Evolutionary conservation across 2,329 filamentous ascomycete species (phyloP).

Genomic region (Bretziella fagacearum): DNA sequence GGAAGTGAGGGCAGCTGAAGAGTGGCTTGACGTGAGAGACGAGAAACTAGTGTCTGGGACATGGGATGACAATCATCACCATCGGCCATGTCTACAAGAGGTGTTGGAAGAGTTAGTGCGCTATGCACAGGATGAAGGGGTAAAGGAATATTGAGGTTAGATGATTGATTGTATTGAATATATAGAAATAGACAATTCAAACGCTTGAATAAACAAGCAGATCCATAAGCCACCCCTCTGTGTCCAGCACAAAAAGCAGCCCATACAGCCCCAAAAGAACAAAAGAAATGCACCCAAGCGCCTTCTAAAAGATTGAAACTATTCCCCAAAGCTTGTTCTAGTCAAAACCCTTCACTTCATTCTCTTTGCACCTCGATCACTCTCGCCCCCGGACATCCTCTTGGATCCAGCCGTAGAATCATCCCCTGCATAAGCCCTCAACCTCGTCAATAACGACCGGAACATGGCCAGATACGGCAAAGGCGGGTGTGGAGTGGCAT

Average conservation of each 20-base stretch:
- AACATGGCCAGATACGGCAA: slow-evolving; percentile 23
- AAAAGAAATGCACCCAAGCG: too few relatives aligned
- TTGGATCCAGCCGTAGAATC: slow-evolving; percentile 20
- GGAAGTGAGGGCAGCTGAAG: slow-evolving; percentile 31
- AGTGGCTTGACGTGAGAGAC: slow-evolving; percentile 28
- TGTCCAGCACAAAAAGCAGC: too few relatives aligned
- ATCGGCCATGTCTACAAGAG: slow-evolving; percentile 30
- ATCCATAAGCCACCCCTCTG: too few relatives aligned
- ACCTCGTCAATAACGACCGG: slow-evolving; percentile 15
- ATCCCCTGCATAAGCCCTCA: slow-evolving; percentile 5
- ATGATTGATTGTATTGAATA: too few relatives aligned
- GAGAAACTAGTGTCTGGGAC: slow-evolving; percentile 23
- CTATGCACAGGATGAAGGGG: slow-evolving; percentile 28
- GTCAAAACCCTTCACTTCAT: slow-evolving; percentile 29
- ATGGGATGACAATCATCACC: slow-evolving; percentile 35
- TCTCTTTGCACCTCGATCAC: slow-evolving; percentile 17
- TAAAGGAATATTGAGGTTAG: too few relatives aligned
- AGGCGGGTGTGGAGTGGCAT: slow-evolving; percentile 21
- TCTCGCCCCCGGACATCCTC: slow-evolving; percentile 19
- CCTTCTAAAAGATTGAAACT: too few relatives aligned
- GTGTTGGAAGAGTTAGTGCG: slow-evolving; percentile 30
- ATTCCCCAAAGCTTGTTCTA: too few relatives aligned
- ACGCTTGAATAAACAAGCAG: too few relatives aligned
- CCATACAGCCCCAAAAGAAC: too few relatives aligned
- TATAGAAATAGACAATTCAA: too few relatives aligned